These are phyloP conservation scores for Closterium sp. DNA, from an alignment of 139 green algal genomes.

Conservation along the genomic window DNA sequence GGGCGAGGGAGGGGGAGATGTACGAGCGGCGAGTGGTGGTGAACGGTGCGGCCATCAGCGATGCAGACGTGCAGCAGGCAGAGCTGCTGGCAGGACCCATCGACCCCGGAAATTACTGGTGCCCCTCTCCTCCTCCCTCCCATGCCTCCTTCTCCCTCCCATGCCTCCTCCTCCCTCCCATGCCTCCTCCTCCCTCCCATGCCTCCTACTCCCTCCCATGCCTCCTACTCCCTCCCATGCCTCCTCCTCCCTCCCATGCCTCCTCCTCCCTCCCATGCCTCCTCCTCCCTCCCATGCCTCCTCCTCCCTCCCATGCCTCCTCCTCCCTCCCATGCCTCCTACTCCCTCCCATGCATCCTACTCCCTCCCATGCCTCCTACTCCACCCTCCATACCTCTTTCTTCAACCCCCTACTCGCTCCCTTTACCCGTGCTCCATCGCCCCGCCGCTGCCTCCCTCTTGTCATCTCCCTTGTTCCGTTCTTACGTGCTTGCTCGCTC, in stretches of 20 bases:
- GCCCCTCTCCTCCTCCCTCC: not conserved
- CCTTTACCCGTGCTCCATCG: not conserved
- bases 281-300: no score
- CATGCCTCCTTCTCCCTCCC: not conserved
- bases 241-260: no score
- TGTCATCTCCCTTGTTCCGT: not conserved
- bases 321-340: no score
- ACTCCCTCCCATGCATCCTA: no score
- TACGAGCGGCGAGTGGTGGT: not conserved
- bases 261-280: no score
- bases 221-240: no score
- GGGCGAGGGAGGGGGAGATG: not conserved
- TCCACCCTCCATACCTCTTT: no score
- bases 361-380: no score
- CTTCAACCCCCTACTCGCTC: no score
- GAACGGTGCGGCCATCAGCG: conserved; percentile 1
- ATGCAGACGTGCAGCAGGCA: not conserved
- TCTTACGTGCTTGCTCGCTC: not conserved
- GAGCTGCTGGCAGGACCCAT: conserved; percentile 22
- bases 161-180: not conserved
- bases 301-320: no score
- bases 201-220: no score
- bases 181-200: no score
- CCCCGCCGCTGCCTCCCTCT: not conserved
- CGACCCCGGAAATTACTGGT: conserved; percentile 26